Conservation (phyloP, 441 rosid genomes). For the Manihot esculenta region DNA sequence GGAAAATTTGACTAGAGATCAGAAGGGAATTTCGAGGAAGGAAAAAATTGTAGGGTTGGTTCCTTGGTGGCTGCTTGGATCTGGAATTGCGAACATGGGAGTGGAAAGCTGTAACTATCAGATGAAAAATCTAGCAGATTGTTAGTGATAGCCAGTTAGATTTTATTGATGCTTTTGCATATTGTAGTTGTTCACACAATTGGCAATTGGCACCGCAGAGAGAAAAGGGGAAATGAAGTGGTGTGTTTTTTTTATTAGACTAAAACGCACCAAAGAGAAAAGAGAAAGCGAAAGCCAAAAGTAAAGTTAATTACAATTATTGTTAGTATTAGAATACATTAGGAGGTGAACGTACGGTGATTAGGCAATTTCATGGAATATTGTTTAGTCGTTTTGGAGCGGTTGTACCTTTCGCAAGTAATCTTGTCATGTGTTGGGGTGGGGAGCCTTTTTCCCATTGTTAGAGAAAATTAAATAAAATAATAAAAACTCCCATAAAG, state of each 20-base stretch:
- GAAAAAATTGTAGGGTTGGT: no score
- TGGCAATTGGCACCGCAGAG: no score
- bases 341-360: background rate
- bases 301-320: background rate
- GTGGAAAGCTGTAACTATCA: no score
- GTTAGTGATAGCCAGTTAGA: conserved; percentile 12
- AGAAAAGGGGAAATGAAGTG: background rate
- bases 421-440: no score
- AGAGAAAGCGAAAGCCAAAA: background rate
- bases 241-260: background rate
- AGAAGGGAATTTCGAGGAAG: no score
- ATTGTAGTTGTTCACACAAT: background rate
- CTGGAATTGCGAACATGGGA: no score
- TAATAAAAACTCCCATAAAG: no score
- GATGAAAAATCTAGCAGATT: no score
- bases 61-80: background rate
- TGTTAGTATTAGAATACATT: no score
- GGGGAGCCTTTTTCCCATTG: no score
- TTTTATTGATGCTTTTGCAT: background rate
- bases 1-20: background rate
- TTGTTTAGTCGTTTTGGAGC: background rate
- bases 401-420: background rate
- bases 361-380: background rate
- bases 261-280: background rate
- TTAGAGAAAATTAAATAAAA: no score